Conservation (phyloP, 768 basidiomycete genomes). For the Mycena capillaripes region DNA sequence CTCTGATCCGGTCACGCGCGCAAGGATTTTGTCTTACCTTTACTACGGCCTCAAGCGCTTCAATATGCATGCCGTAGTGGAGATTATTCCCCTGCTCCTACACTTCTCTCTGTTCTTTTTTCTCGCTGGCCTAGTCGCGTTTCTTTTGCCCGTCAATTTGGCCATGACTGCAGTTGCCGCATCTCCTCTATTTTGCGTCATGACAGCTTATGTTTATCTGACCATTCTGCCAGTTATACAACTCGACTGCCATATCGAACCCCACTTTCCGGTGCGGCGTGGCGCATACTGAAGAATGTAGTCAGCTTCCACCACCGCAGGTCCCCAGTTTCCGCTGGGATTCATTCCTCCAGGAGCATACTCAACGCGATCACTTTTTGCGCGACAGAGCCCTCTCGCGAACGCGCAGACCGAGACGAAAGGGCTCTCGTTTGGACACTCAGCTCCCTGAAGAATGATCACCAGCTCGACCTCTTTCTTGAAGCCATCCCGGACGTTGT, state of each 20-base stretch:
- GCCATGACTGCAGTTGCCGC: neutral
- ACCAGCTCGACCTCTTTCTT: neutral
- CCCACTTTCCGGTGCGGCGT: neutral
- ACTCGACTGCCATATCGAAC: slow-evolving; percentile 13
- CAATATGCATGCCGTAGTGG: slow-evolving; percentile 19
- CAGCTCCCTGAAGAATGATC: neutral
- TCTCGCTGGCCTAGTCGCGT: slow-evolving; percentile 14
- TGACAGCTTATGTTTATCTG: neutral
- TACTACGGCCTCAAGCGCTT: slow-evolving; percentile 3
- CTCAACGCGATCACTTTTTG: neutral
- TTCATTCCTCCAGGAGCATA: neutral
- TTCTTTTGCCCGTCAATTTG: slow-evolving; percentile 11
- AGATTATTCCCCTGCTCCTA: slow-evolving; percentile 14
- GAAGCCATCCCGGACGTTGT: neutral
- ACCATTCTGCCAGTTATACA: neutral
- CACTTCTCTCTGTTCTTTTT: slow-evolving; percentile 5
- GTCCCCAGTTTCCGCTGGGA: neutral
- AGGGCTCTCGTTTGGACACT: neutral
- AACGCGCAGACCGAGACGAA: neutral
- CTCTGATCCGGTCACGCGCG: neutral
- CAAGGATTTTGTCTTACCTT: neutral
- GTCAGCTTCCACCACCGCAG: neutral
- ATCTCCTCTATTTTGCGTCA: neutral
- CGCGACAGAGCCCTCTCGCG: neutral
- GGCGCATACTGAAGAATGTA: neutral